Evolutionary conservation across 805 yeast genomes (phyloP).

Genomic region (Phaffomyces antillensis): DNA sequence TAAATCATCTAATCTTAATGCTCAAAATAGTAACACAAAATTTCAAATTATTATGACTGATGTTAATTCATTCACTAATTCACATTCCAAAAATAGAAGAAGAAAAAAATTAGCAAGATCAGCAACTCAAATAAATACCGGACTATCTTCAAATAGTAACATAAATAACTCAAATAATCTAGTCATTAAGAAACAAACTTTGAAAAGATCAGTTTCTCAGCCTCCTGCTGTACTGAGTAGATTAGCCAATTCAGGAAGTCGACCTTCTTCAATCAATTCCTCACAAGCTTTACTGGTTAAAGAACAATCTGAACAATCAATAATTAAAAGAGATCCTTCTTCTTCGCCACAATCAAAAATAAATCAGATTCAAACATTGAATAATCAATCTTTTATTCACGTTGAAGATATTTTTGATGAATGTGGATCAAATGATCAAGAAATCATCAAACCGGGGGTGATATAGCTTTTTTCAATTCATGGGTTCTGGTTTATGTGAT

Average conservation of each 20-base stretch:
- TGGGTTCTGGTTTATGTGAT: background rate
- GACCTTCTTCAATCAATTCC: background rate
- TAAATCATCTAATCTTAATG: background rate
- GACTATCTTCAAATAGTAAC: background rate
- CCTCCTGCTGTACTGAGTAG: conserved; percentile 16
- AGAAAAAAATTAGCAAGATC: conserved; percentile 19
- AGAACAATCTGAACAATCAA: background rate
- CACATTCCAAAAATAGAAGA: conserved; percentile 5
- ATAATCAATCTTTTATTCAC: background rate
- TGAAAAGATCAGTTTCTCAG: conserved; percentile 21
- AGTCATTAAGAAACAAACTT: conserved; percentile 12
- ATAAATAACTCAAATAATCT: background rate
- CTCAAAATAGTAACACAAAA: conserved; percentile 8
- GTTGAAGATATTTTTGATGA: conserved; percentile 10
- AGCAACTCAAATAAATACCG: conserved; percentile 10
- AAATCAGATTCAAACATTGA: background rate
- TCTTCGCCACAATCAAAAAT: background rate
- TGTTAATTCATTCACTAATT: conserved; percentile 21
- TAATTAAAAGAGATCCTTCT: background rate
- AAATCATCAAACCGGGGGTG: conserved; percentile 5
- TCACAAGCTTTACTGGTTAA: background rate
- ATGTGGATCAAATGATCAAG: conserved; percentile 5
- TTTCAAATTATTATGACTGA: conserved; percentile 32
- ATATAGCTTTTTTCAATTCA: background rate
- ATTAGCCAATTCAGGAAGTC: background rate